phyloP scores from a whole-genome alignment of 352 stramenopile species.

The Phytophthora rubi region DNA sequence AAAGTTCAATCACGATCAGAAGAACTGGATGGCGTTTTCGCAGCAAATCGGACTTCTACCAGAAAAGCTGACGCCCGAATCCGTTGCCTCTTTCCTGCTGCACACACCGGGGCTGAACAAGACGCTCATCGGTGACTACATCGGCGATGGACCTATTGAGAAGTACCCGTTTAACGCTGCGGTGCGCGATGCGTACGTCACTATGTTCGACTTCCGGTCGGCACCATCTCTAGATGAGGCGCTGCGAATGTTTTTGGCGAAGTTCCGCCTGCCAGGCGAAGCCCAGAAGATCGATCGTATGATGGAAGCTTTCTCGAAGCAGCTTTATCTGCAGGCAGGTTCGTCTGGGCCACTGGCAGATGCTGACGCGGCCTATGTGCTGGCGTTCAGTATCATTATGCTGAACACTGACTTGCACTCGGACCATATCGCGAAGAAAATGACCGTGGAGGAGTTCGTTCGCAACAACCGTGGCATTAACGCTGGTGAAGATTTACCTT shows the following conservation, averaged over 20 bases:
- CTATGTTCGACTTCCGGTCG: conserved; percentile 95
- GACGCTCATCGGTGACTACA: conserved; percentile 95
- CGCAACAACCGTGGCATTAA: conserved; percentile 91
- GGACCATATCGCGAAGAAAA: conserved; percentile 89
- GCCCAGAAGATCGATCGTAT: conserved; percentile 98
- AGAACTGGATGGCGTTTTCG: conserved; percentile 92
- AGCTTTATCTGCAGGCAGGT: conserved; percentile 87
- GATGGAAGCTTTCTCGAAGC: conserved; percentile 96
- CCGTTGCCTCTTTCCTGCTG: conserved; percentile 94
- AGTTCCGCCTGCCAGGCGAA: conserved; percentile 97
- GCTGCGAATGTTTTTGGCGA: conserved; percentile 93
- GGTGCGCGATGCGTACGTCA: conserved; percentile 84
- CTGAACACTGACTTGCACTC: conserved; percentile 99
- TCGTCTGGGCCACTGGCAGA: conserved; percentile 66
- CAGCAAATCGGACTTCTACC: conserved; percentile 89
- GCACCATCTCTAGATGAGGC: conserved; percentile 89
- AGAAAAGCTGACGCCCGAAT: conserved; percentile 82
- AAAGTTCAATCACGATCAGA: conserved; percentile 95
- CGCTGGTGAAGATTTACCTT: conserved; percentile 73
- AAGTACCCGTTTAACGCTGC: conserved; percentile 97
- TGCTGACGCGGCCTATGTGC: conserved; percentile 95
- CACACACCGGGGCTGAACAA: conserved; percentile 94
- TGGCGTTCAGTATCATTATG: conserved; percentile 99
- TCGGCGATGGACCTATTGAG: conserved; percentile 94
- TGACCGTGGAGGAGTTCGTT: conserved; percentile 88